These are phyloP conservation scores for Coniochaeta sp. DNA, from an alignment of 2,329 filamentous ascomycete species.

Conservation along the genomic window DNA sequence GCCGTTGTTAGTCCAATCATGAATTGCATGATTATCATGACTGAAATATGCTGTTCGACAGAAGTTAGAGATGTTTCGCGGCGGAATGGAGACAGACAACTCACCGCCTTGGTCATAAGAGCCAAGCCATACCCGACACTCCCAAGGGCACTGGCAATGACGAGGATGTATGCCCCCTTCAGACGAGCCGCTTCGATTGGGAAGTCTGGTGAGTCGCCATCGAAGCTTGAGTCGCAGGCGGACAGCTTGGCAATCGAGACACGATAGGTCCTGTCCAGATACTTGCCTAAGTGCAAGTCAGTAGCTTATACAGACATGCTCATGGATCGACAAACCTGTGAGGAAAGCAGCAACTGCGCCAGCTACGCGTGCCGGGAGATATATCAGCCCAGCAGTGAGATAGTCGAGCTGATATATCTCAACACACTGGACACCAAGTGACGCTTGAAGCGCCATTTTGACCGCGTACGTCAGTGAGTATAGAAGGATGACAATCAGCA, in stretches of 20 bases:
- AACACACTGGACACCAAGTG: neutral
- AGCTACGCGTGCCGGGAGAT: neutral
- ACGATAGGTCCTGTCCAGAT: slow-evolving; percentile 1
- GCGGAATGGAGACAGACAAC: neutral
- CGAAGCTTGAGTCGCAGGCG: neutral
- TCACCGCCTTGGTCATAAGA: neutral
- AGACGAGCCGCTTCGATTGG: neutral
- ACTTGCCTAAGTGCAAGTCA: neutral
- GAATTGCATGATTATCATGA: slow-evolving; percentile 2
- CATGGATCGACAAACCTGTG: neutral
- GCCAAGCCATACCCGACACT: neutral
- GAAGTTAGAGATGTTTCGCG: neutral
- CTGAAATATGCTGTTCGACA: slow-evolving; percentile 2
- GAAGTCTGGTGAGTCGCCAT: neutral
- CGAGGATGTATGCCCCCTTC: neutral
- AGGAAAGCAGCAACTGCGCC: neutral
- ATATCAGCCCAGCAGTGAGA: neutral
- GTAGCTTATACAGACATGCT: neutral
- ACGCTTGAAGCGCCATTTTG: slow-evolving; percentile 2
- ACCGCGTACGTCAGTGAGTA: neutral
- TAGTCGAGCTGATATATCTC: slow-evolving; percentile 1
- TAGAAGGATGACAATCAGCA: neutral
- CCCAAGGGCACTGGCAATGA: neutral
- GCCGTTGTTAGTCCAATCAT: neutral
- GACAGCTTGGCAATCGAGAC: neutral